Conservation (phyloP, 2,329 filamentous ascomycete genomes). For the Calonectria naviculata region DNA sequence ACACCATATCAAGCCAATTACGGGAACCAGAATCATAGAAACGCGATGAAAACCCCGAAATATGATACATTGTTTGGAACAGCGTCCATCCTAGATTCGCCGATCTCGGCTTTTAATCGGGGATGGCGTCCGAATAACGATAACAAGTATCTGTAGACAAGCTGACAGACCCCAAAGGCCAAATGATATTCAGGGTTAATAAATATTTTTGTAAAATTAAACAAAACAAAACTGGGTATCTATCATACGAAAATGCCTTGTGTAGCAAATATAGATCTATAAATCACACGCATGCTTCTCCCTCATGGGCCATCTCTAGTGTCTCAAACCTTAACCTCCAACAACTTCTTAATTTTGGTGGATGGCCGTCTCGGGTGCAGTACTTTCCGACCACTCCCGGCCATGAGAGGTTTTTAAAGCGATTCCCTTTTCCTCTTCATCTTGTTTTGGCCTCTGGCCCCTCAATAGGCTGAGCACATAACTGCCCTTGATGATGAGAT, state of each 20-base stretch:
- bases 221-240: slow-evolving; percentile 17
- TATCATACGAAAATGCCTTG: not conserved
- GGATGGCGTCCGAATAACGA: not conserved
- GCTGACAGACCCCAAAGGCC: not conserved
- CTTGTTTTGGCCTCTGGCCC: slow-evolving; percentile 19
- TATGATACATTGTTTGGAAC: not conserved
- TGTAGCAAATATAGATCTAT: not conserved
- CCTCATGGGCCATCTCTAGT: not conserved
- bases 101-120: slow-evolving; percentile 22
- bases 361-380: not conserved
- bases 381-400: slow-evolving; percentile 13
- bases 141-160: not conserved
- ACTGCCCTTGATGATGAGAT: slow-evolving; percentile 42
- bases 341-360: slow-evolving; percentile 7
- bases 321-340: slow-evolving; percentile 12
- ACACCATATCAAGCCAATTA: not conserved
- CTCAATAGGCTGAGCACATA: slow-evolving; percentile 43
- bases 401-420: slow-evolving; percentile 27
- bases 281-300: not conserved
- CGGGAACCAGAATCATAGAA: not conserved
- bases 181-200: not conserved
- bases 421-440: slow-evolving; percentile 27
- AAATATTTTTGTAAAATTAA: not conserved
- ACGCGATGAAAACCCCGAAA: not conserved
- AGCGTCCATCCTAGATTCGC: not conserved